These are phyloP conservation scores for Trametes maxima DNA, from an alignment of 768 basidiomycete genomes.

Conservation along the genomic window DNA sequence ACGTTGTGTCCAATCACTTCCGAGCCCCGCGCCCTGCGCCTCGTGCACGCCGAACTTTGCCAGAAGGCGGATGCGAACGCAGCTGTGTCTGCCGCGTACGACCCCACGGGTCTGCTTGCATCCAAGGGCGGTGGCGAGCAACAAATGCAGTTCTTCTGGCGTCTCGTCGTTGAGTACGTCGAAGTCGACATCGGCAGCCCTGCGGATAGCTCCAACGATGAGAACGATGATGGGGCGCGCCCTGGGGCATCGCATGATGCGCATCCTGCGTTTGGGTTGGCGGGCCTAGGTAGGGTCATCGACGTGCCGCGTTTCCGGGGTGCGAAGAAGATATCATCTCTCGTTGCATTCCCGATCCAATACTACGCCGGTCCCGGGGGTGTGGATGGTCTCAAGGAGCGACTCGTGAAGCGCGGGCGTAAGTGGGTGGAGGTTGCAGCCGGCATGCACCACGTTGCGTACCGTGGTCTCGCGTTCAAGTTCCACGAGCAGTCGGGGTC, in stretches of 20 bases:
- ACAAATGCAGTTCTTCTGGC: conserved; percentile 47
- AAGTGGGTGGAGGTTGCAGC: conserved; percentile 54
- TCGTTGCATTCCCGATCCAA: conserved; percentile 56
- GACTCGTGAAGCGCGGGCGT: conserved; percentile 51
- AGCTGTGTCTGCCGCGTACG: conserved; percentile 22
- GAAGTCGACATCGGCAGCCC: conserved; percentile 41
- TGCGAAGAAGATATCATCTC: conserved; percentile 48
- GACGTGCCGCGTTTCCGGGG: conserved; percentile 49
- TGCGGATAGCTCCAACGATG: conserved; percentile 4
- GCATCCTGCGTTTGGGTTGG: conserved; percentile 26
- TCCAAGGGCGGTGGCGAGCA: conserved; percentile 17
- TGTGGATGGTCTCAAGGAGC: conserved; percentile 43
- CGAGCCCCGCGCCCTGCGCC: conserved; percentile 54
- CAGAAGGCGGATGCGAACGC: conserved; percentile 26
- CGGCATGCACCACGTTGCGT: conserved; percentile 59
- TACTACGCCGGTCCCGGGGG: conserved; percentile 46
- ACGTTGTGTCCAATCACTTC: conserved; percentile 56
- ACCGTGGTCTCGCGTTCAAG: conserved; percentile 52
- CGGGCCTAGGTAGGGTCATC: conserved; percentile 33
- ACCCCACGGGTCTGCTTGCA: conserved; percentile 26
- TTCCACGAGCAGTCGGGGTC: conserved; percentile 30
- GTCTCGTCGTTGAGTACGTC: conserved; percentile 54
- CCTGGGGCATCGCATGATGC: neutral
- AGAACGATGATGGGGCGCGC: neutral
- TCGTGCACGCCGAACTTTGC: conserved; percentile 43